Evolutionary conservation across 106 monocot genomes (phyloP).

Genomic region (Allium fistulosum): DNA sequence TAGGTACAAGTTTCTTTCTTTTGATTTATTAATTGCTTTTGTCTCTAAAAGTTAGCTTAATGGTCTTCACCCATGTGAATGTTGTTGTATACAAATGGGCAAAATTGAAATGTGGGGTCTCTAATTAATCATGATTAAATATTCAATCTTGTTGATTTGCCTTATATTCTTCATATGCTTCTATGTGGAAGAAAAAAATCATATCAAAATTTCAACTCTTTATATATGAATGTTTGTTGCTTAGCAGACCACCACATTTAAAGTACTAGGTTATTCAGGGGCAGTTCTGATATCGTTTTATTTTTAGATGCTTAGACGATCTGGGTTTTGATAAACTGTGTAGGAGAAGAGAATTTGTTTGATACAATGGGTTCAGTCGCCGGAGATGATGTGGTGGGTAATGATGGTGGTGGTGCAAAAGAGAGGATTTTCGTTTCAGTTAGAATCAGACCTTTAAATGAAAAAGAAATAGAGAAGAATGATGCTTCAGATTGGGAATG

Average conservation of each 20-base stretch:
- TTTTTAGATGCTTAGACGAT: too few relatives aligned
- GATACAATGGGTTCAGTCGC: constrained; percentile 13
- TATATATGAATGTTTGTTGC: too few relatives aligned
- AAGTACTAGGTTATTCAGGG: too few relatives aligned
- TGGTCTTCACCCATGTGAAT: constrained; percentile 3
- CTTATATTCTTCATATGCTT: not conserved
- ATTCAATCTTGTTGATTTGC: not conserved
- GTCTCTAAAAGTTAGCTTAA: not conserved
- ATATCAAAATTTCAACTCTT: not conserved
- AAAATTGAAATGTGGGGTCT: constrained; percentile 2
- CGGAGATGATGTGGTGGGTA: constrained; percentile 11
- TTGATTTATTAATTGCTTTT: too few relatives aligned
- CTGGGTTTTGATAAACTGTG: too few relatives aligned
- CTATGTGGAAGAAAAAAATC: not conserved
- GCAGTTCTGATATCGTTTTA: too few relatives aligned
- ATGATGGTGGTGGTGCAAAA: constrained; percentile 4
- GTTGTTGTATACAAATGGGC: constrained; percentile 1
- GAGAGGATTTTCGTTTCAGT: constrained; percentile 68
- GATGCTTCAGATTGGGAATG: constrained; percentile 59
- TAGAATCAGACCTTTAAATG: constrained; percentile 49
- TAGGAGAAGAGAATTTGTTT: too few relatives aligned
- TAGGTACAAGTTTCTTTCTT: not conserved
- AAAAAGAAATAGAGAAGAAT: constrained; percentile 36
- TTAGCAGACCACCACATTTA: too few relatives aligned
- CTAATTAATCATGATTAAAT: not conserved